Evolutionary conservation across 106 monocot species (phyloP), one percentile per base, ranked within the genome.

Genomic region (Triglochin maritima): DNA sequence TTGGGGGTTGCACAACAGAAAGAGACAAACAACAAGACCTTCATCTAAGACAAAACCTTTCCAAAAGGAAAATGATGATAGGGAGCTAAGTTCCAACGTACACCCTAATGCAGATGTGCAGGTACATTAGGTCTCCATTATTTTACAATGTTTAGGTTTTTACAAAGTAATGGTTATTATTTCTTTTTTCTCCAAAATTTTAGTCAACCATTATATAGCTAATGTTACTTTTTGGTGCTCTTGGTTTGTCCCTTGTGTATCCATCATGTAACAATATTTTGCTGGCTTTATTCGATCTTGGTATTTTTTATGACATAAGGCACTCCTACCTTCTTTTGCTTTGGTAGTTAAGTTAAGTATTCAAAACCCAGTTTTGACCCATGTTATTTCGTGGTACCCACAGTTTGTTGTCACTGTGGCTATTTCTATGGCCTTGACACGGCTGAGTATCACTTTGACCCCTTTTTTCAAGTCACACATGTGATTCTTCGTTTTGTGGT

Each of bases 1-100:
- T n/a, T 85, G 85, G 90, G 67, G 44, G 44, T 48, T 88, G 9
- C 29, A 78, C 46, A 59, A 70, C 45, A 77, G 79, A 77, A 82
- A 58, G 62, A 67, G 74, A 51, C 51, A 60, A 74, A 84, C 63
- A 69, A 62, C 63, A 48, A 62, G 59, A 17, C 51, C 59, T 45
- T 76, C 67, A 46, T 68, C 77, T 13, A 56, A 69, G 63, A 75
- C 70, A 72, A 83, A 83, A 66, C 70, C 75, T 62, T 72, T 73
- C 48, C 42, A 66, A 61, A 78, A 67, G 63, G 58, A 49, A 9
- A 77, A 64, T 54, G 68, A 59, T 64, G 74, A 66, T 65, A 77
- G 53, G 74, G 79, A 76, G 50, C 71, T 71, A n/a, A 74, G 65
- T 64, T 74, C 84, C 58, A 74, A 70, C 16, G 80, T 79, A 61